Evolutionary conservation across 2,329 filamentous ascomycete species (phyloP), one percentile per base, ranked within the genome.

Genomic region (Lizonia empirigonia): DNA sequence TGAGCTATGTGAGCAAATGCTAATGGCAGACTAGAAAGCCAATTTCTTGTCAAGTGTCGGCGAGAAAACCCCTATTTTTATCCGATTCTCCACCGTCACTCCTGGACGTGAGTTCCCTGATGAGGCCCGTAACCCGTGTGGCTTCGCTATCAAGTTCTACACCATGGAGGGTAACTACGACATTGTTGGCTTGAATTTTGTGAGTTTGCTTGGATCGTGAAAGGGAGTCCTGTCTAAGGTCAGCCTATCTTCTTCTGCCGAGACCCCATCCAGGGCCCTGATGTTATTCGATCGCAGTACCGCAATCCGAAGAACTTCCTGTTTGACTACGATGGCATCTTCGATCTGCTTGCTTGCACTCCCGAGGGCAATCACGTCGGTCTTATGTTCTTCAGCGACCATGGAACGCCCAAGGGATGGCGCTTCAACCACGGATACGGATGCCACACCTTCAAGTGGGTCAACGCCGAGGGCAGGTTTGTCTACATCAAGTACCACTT

Each of bases 401-500:
- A 78, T 39, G 78, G 78, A 7, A 80, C 77, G 1, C 79, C 79
- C 1, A 65, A 73, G 10, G 77, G 76, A 18, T 80, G 76, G 75
- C 67, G 73, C 5, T 73, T 66, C 52, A 68, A 68, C 24, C 64
- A 68, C 27, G 67, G 75, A 7, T 79, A 78, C 51, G 75, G 76
- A 20, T 78, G 77, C 53, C 76, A 80, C 53, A 77, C 76, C 1
- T 78, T 78, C 67, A 77, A 75, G 63, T 77, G 74, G 68, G 74
- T 79, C 27, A 79, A 80, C 49, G 67, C 73, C 38, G 62, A 80
- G 2, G 77, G 78, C 39, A 68, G 74, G 27, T 81, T 80, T 44
- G 76, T 79, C 18, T 81, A 81, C 66, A 77, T 78, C 71, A 81
- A 79, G 66, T 79, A 77, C 64, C 76, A 80, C 63, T 78, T 80